Evolutionary conservation across 2,329 filamentous ascomycete species (phyloP).

Genomic region (Paracoccidioides lutzii): DNA sequence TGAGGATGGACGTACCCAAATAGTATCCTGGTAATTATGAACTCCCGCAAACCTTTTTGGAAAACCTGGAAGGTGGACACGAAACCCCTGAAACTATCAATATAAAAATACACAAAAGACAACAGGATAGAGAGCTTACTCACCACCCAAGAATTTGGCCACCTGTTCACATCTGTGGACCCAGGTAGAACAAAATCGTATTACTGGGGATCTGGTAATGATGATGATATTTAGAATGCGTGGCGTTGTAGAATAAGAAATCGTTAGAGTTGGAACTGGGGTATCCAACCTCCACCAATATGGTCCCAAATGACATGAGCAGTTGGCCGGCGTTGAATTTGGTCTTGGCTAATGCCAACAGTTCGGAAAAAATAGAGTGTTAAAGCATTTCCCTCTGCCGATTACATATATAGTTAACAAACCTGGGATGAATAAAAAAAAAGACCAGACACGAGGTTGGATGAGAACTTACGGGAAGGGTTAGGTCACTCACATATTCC

Average conservation of each 20-base stretch:
- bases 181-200: constrained; percentile 38
- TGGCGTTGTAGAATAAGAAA: no score
- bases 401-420: neutral
- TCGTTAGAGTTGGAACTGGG: neutral
- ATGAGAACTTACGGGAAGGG: no score
- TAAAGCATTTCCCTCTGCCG: constrained; percentile 36
- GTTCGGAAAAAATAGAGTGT: constrained; percentile 37
- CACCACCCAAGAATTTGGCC: constrained; percentile 35
- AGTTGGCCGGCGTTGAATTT: constrained; percentile 41
- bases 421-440: neutral
- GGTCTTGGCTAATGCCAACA: constrained; percentile 33
- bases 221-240: neutral
- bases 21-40: constrained; percentile 35
- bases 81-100: constrained; percentile 19
- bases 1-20: constrained; percentile 22
- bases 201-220: constrained; percentile 32
- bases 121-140: neutral
- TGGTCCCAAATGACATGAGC: constrained; percentile 35
- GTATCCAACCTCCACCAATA: constrained; percentile 18
- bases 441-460: no score
- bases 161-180: constrained; percentile 38
- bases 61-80: constrained; percentile 41
- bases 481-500: constrained; percentile 10
- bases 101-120: neutral
- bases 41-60: constrained; percentile 31